Evolutionary conservation across 192 early-diverging fungal genomes (phyloP).

Genomic region (Glomus cerebriforme): DNA sequence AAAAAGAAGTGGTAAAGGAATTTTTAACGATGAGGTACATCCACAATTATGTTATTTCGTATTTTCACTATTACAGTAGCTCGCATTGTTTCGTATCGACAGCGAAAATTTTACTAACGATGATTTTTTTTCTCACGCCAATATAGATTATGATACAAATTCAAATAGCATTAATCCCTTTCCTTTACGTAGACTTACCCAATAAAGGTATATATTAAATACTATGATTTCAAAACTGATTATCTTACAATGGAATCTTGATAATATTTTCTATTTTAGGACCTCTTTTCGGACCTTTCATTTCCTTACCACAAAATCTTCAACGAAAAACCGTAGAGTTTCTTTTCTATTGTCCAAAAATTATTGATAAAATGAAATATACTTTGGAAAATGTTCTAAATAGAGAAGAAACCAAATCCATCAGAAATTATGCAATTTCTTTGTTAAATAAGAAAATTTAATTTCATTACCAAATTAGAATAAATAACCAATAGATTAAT

Average conservation of each 20-base stretch:
- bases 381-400: slow-evolving; percentile 13
- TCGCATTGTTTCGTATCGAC: no score
- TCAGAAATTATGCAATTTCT: slow-evolving; percentile 8
- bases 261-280: slow-evolving; percentile 22
- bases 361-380: slow-evolving; percentile 18
- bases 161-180: slow-evolving; percentile 37
- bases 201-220: slow-evolving; percentile 35
- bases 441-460: slow-evolving; percentile 9
- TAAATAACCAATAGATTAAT: no score
- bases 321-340: slow-evolving; percentile 45
- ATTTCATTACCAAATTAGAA: neutral
- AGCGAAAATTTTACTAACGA: neutral
- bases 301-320: slow-evolving; percentile 33
- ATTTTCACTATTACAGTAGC: neutral
- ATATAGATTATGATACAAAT: slow-evolving; percentile 31
- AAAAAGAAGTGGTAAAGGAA: slow-evolving; percentile 37
- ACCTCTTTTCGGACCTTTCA: slow-evolving; percentile 43
- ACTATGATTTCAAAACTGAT: neutral
- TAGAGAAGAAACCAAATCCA: neutral
- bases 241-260: neutral
- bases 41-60: neutral
- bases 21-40: slow-evolving; percentile 41
- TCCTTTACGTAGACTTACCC: slow-evolving; percentile 37
- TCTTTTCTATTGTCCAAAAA: slow-evolving; percentile 35
- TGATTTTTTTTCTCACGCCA: neutral